Evolutionary conservation across 139 green algal genomes (phyloP).

Genomic region (Chlorella sp.): DNA sequence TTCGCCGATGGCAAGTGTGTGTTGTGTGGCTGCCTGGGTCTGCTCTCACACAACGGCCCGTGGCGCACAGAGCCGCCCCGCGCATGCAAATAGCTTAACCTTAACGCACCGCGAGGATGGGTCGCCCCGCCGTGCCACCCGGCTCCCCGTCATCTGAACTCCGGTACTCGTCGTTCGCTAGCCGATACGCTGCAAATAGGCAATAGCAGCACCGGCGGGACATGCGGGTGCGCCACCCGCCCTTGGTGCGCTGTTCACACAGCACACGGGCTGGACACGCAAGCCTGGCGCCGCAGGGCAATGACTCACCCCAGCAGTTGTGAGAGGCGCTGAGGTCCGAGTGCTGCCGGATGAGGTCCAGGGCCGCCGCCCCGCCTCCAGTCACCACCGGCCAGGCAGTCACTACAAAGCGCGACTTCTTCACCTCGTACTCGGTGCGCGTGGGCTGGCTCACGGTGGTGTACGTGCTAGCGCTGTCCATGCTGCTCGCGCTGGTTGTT

Average conservation of each 20-base stretch:
- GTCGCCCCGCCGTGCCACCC: constrained; percentile 67
- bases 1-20: no score
- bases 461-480: no score
- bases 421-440: constrained; percentile 35
- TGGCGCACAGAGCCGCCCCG: no score
- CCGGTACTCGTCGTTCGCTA: constrained; percentile 31
- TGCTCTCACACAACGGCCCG: no score
- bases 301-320: constrained; percentile 73
- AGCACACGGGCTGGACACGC: no score
- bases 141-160: constrained; percentile 85
- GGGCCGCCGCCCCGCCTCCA: constrained; percentile 40
- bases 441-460: constrained; percentile 15
- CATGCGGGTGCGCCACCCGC: no score
- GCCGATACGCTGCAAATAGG: neutral
- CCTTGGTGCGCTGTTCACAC: no score
- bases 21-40: no score
- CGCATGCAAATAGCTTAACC: no score
- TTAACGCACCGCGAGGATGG: constrained; percentile 63
- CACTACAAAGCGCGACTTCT: constrained; percentile 68
- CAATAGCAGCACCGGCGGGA: no score
- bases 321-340: constrained; percentile 56
- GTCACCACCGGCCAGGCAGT: constrained; percentile 54
- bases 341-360: constrained; percentile 32
- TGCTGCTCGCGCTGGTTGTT: no score
- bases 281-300: no score